These are phyloP conservation scores for Penstemon davidsonii DNA, from an alignment of 257 asterid species.

Conservation along the genomic window DNA sequence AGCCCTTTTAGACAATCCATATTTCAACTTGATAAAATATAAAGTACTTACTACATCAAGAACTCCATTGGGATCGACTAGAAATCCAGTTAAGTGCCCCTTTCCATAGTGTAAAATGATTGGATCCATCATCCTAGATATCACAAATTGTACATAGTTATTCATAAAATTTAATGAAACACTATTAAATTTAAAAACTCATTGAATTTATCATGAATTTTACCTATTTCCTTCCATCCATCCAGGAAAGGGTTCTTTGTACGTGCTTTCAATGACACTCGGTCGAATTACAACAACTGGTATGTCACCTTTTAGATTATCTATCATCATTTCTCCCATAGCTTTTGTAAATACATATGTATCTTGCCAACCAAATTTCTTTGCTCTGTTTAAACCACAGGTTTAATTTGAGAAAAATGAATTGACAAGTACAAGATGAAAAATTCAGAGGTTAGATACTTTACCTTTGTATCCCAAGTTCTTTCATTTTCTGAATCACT, in stretches of 20 bases:
- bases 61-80: slow-evolving; percentile 85
- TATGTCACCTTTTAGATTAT: slow-evolving; percentile 64
- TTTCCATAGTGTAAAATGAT: slow-evolving; percentile 83
- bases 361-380: slow-evolving; percentile 98
- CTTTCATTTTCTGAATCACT: slow-evolving; percentile 65
- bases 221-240: slow-evolving; percentile 99
- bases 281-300: slow-evolving; percentile 91
- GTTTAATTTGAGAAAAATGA: background rate
- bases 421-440: background rate
- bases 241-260: slow-evolving; percentile 92
- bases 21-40: background rate
- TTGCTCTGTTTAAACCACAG: slow-evolving; percentile 58
- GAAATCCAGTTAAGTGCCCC: slow-evolving; percentile 91
- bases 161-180: background rate
- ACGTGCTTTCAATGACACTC: slow-evolving; percentile 96
- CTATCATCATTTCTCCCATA: slow-evolving; percentile 99
- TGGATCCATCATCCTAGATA: slow-evolving; percentile 96
- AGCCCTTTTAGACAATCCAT: background rate
- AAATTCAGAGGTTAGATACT: background rate
- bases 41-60: slow-evolving; percentile 80
- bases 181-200: background rate
- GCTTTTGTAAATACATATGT: slow-evolving; percentile 94
- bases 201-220: slow-evolving; percentile 2
- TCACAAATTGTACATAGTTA: slow-evolving; percentile 4
- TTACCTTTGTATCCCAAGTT: slow-evolving; percentile 82